phyloP scores from a whole-genome alignment of 1,284 basidiomycete species.

The Schizophyllum amplum region DNA sequence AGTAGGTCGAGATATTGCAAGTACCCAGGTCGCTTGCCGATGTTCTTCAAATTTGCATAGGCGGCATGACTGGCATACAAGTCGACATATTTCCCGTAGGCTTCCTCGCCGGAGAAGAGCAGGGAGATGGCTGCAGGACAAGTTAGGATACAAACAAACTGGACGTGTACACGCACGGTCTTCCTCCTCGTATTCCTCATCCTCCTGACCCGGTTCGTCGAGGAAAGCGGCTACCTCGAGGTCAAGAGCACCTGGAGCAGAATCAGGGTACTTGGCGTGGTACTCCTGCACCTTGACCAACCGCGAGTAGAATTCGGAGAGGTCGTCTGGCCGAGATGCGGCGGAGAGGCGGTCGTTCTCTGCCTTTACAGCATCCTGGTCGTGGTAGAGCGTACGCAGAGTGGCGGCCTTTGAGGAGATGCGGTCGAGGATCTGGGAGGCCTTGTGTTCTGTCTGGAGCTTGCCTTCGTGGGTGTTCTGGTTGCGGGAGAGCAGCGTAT shows the following conservation, averaged over 20 bases:
- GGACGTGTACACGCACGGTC: constrained; percentile 51
- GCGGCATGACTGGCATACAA: constrained; percentile 83
- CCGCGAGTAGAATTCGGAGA: constrained; percentile 91
- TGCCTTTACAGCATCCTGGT: constrained; percentile 55
- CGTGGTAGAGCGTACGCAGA: constrained; percentile 67
- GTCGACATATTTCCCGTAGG: constrained; percentile 92
- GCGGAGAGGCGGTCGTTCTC: constrained; percentile 59
- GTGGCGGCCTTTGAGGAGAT: constrained; percentile 63
- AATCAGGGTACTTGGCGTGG: constrained; percentile 91
- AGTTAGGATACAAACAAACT: constrained; percentile 11
- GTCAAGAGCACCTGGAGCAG: constrained; percentile 72
- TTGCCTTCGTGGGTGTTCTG: constrained; percentile 53
- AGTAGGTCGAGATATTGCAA: constrained; percentile 89
- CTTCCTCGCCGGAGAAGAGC: constrained; percentile 93
- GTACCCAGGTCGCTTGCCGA: constrained; percentile 77
- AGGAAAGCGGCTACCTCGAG: constrained; percentile 74
- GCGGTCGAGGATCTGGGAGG: constrained; percentile 79
- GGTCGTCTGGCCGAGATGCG: constrained; percentile 56
- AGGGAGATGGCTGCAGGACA: constrained; percentile 65
- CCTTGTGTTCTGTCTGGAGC: constrained; percentile 81
- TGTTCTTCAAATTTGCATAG: constrained; percentile 85
- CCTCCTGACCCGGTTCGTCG: constrained; percentile 66
- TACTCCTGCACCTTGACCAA: constrained; percentile 94
- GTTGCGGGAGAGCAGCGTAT: constrained; percentile 60
- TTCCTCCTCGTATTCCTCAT: constrained; percentile 73